A percentile compares a stretch with the other conserved stretches of the same genome.
Conservation (phyloP, 192 early-diverging fungal genomes). For the Thamnidium elegans region DNA sequence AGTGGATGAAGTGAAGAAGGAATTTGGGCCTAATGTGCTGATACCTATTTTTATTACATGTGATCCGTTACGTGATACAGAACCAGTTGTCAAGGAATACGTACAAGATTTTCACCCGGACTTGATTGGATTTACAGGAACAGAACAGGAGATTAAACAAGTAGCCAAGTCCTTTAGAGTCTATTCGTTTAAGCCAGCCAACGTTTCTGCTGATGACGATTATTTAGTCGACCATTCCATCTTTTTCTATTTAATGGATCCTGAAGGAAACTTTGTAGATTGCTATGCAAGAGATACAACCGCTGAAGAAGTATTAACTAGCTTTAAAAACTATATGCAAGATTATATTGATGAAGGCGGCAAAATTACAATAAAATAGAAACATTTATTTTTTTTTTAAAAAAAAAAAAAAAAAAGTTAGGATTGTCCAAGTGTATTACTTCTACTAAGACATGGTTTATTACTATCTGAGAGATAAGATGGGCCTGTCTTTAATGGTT, state of each 20-base stretch:
- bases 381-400: background rate
- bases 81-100: slow-evolving; percentile 74
- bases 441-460: slow-evolving; percentile 8
- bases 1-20: slow-evolving; percentile 58
- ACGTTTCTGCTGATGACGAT: slow-evolving; percentile 75
- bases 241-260: slow-evolving; percentile 96
- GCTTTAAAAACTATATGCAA: slow-evolving; percentile 49
- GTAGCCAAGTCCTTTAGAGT: slow-evolving; percentile 92
- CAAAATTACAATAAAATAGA: background rate
- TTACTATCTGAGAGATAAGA: too few species aligned
- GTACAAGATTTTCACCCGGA: slow-evolving; percentile 90
- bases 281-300: slow-evolving; percentile 85
- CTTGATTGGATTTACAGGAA: slow-evolving; percentile 90
- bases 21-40: slow-evolving; percentile 44
- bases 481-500: too few species aligned
- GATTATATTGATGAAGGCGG: slow-evolving; percentile 48
- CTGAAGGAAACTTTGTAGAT: slow-evolving; percentile 85
- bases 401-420: slow-evolving; percentile 5
- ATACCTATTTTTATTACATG: slow-evolving; percentile 94
- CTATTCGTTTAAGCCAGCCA: slow-evolving; percentile 89
- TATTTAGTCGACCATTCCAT: slow-evolving; percentile 99
- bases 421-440: slow-evolving; percentile 2
- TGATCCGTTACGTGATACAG: slow-evolving; percentile 93
- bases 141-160: slow-evolving; percentile 74
- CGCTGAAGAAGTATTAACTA: slow-evolving; percentile 57